Base-by-base conservation (phyloP, 176 grass and related monocot genomes). In the Pharus latifolius region DNA sequence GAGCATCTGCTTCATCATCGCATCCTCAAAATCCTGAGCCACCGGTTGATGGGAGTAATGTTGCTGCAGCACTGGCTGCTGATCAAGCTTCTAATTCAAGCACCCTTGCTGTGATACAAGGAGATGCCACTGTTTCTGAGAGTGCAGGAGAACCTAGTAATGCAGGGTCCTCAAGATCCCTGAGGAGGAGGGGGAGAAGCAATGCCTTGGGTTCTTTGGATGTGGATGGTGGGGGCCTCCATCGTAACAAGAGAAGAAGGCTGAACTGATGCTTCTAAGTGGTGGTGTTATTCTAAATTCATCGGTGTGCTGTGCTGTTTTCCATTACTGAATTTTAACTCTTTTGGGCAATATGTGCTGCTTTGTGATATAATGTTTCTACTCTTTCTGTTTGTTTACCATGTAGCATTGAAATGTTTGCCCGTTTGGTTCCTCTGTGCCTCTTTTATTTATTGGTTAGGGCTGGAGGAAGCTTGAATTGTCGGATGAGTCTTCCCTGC, bases 31-130 rank as follows among this genome's bases (percentile, higher is more conserved):
- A 79, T 81, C 71, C 60, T 2, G 87, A 81, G 47, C 65, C 78
- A 68, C 69, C 63, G 20, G 35, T 47, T 31, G 76, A 67, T 23
- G 68, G 63, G 70, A 27, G 33, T 61, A 75, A 65, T 59, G 75
- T 80, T 33, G 78, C 77, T 57, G 72, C 48, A 64, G 81, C 79
- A 51, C 80, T 91, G 57, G 86, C 84, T 71, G 76, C 82, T 33
- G 87, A 99, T 49, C 94, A 93, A 78, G 82, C 78, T 28, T 99
- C 84, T 65, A 91, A 86, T 65, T 99, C 82, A 1, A 99, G 95
- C 63, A 99, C 95, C 62, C 80, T 84, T 86, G 84, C 90, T 33
- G 82, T 86, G 41, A 94, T 98, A 82, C 87, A 93, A 25, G 95
- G 84, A 25, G 90, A 93, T 45, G 56, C 67, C 73, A 59, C 52